Evolutionary conservation across 768 basidiomycete genomes (phyloP), one percentile per base, ranked within the genome.

Genomic region (Trametes sanguinea): DNA sequence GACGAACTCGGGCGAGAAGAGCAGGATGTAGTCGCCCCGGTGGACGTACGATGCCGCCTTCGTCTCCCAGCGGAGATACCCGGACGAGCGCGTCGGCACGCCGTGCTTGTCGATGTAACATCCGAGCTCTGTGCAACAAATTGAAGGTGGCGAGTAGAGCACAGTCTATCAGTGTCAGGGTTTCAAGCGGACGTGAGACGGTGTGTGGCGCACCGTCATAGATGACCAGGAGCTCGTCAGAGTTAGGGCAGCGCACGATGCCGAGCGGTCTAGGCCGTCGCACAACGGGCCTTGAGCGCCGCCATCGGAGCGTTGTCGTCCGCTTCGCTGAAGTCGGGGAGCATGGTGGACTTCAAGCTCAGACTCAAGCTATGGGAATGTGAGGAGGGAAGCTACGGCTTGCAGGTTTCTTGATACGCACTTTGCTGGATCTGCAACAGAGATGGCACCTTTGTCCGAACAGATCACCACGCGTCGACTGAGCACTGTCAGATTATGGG

Each of bases 11-110:
- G 83, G 68, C 6, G 89, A 91, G 75, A 94, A 84, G 33, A 94
- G 83, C 17, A 94, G 78, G 65, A 94, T 62, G 67, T 91, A 82
- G 6, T 78, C 79, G 8, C 83, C 82, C 13, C 89, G 85, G 47
- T 83, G 73, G 9, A 85, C 82, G 68, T 81, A 94, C 1, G 87
- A 78, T 2, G 74, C 76, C 10, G 86, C 89, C 62, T 80, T 85
- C 60, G 81, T 82, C 75, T 94, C 92, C 92, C 92, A 94, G 60
- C 85, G 86, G 63, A 93, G 82, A 70, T 83, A 92, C 0, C 82
- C 80, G 4, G 76, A 79, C 46, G 80, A 80, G 43, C 89, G 87
- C 10, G 76, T 77, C 3, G 90, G 90, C 1, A 76, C 71, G 2
- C 92, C 92, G 63, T 85, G 79, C 57, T 84, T 87, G 58, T 87